Conservation (phyloP, 305 asterid genomes). For the Galium porrigens region DNA sequence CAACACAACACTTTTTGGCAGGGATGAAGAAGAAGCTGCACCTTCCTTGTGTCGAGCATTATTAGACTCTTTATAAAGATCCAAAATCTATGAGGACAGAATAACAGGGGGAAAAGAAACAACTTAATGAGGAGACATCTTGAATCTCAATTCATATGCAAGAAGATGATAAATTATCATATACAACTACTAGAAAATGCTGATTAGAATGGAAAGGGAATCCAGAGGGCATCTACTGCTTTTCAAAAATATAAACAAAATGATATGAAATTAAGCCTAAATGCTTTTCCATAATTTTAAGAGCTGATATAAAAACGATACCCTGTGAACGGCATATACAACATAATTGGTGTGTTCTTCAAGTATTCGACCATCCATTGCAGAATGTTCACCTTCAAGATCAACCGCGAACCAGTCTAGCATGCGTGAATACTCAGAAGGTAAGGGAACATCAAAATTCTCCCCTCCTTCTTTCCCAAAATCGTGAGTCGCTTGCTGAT, state of each 20-base stretch:
- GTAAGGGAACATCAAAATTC: slow-evolving; percentile 38
- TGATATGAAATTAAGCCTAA: neutral
- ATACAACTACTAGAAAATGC: neutral
- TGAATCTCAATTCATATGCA: neutral
- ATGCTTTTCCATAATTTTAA: slow-evolving; percentile 1
- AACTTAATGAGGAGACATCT: neutral
- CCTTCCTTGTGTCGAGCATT: slow-evolving; percentile 57
- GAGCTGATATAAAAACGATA: slow-evolving; percentile 31
- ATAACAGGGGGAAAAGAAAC: neutral
- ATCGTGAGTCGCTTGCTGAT: slow-evolving; percentile 35
- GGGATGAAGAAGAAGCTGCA: slow-evolving; percentile 41
- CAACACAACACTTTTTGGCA: slow-evolving; percentile 72
- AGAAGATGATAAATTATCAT: neutral
- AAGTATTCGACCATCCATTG: slow-evolving; percentile 95
- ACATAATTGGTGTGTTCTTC: slow-evolving; percentile 93
- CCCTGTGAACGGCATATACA: slow-evolving; percentile 94
- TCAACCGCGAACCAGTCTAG: slow-evolving; percentile 97
- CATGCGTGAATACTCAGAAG: slow-evolving; percentile 54
- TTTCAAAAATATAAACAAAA: neutral
- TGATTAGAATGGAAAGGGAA: neutral
- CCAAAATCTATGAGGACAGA: slow-evolving; percentile 43
- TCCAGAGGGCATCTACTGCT: neutral
- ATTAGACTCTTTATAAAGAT: slow-evolving; percentile 59
- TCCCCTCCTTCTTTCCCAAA: slow-evolving; percentile 28
- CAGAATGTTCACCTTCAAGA: slow-evolving; percentile 99